These are phyloP conservation scores for Mycena olivaceomarginata DNA, from an alignment of 768 basidiomycete species.

Conservation along the genomic window DNA sequence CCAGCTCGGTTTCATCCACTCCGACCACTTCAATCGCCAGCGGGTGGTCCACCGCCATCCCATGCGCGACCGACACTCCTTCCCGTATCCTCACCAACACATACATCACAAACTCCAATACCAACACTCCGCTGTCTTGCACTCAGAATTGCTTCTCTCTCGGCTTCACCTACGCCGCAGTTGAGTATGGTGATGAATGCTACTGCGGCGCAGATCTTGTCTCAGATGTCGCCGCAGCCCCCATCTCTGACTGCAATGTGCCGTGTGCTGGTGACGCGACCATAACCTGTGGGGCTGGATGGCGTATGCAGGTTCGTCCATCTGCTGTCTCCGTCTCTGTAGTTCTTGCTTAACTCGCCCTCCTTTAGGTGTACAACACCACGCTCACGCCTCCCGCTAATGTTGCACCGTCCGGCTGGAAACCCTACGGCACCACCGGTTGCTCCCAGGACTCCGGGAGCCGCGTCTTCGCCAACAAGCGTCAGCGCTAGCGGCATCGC, in stretches of 20 bases:
- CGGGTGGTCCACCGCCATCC: constrained; percentile 25
- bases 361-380: constrained; percentile 26
- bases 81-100: constrained; percentile 18
- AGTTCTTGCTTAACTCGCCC: constrained; percentile 14
- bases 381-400: constrained; percentile 22
- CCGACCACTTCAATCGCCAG: constrained; percentile 12
- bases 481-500: constrained; percentile 18
- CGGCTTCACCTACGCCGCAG: constrained; percentile 21
- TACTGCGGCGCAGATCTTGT: constrained; percentile 21
- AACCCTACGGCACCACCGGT: constrained; percentile 27
- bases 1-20: background rate
- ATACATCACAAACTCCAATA: constrained; percentile 26
- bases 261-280: constrained; percentile 19
- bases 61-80: constrained; percentile 33
- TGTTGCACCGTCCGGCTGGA: constrained; percentile 17
- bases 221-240: constrained; percentile 5
- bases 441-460: constrained; percentile 21
- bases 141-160: constrained; percentile 9
- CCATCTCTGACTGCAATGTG: constrained; percentile 15
- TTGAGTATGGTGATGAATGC: constrained; percentile 28
- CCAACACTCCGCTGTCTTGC: constrained; percentile 25
- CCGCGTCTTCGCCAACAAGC: constrained; percentile 30
- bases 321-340: constrained; percentile 9
- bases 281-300: constrained; percentile 17
- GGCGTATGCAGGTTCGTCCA: constrained; percentile 31